phyloP scores from a whole-genome alignment of 1,139 yeast genomes.

The Suhomyces kunorum region DNA sequence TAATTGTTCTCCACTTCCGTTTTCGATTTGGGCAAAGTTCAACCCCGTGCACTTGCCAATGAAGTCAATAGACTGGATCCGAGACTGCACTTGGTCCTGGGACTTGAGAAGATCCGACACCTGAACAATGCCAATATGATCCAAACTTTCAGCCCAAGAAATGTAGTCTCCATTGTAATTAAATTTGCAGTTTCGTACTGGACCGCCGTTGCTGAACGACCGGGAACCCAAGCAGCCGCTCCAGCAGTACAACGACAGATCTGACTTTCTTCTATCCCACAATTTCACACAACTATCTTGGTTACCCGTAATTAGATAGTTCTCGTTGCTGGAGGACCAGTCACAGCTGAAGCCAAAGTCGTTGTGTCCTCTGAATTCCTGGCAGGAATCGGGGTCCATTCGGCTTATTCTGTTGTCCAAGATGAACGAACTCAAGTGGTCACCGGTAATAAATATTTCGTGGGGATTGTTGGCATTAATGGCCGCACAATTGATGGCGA shows the following conservation, averaged over 20 bases:
- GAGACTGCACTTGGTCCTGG: constrained; percentile 20
- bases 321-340: constrained; percentile 50
- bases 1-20: constrained; percentile 49
- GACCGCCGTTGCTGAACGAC: constrained; percentile 34
- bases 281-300: constrained; percentile 61
- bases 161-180: constrained; percentile 47
- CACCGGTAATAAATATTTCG: constrained; percentile 54
- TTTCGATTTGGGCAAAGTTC: constrained; percentile 47
- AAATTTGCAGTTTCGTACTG: constrained; percentile 56
- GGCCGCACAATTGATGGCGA: constrained; percentile 56
- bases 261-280: constrained; percentile 49
- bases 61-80: constrained; percentile 52
- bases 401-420: constrained; percentile 41
- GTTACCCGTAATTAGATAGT: constrained; percentile 54
- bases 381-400: constrained; percentile 16
- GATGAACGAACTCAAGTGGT: constrained; percentile 43
- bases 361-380: constrained; percentile 44
- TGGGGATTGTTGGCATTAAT: constrained; percentile 35
- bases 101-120: constrained; percentile 28
- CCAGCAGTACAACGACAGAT: constrained; percentile 32
- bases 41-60: constrained; percentile 64
- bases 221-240: constrained; percentile 39
- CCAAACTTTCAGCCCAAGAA: constrained; percentile 62
- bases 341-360: constrained; percentile 65
- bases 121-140: constrained; percentile 55